Evolutionary conservation across 495 filamentous ascomycete genomes (phyloP).

Genomic region (Thermothielavioides terrestris): DNA sequence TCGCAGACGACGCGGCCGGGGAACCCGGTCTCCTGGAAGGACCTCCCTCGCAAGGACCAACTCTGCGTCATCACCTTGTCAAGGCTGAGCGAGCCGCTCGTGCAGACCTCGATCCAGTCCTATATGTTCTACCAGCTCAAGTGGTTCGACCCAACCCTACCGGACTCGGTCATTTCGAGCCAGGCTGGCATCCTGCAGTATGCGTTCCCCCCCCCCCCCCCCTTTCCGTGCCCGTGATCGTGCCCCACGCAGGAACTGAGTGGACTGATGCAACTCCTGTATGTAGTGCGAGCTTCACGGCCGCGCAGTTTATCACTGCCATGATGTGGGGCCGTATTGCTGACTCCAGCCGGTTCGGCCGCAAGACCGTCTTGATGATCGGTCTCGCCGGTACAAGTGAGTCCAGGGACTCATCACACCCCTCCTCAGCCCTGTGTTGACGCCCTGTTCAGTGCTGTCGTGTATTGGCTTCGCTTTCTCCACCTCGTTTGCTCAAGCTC

Average conservation of each 20-base stretch:
- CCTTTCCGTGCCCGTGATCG: background rate
- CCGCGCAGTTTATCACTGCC: conserved; percentile 76
- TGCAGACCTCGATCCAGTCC: conserved; percentile 66
- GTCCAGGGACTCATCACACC: conserved; percentile 3
- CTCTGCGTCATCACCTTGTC: conserved; percentile 65
- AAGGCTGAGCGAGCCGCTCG: conserved; percentile 68
- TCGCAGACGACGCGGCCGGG: no score
- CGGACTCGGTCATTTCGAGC: conserved; percentile 60
- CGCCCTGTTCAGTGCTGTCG: conserved; percentile 41
- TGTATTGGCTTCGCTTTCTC: conserved; percentile 77
- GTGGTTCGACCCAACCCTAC: conserved; percentile 56
- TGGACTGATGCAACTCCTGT: background rate
- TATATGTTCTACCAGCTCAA: conserved; percentile 77
- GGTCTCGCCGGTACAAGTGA: conserved; percentile 59
- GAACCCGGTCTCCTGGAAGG: conserved; percentile 59
- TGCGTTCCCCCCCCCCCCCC: background rate
- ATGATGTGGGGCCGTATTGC: conserved; percentile 74
- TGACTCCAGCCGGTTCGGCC: conserved; percentile 59
- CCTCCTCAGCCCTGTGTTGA: no score
- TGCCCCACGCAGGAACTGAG: no score
- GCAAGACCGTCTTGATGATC: conserved; percentile 70
- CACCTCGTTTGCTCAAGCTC: conserved; percentile 58
- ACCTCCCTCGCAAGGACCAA: conserved; percentile 66
- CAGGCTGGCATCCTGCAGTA: conserved; percentile 68
- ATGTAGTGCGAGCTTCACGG: conserved; percentile 60